phyloP scores from a whole-genome alignment of 1,139 yeast genomes.

The Suhomyces wounanorum region DNA sequence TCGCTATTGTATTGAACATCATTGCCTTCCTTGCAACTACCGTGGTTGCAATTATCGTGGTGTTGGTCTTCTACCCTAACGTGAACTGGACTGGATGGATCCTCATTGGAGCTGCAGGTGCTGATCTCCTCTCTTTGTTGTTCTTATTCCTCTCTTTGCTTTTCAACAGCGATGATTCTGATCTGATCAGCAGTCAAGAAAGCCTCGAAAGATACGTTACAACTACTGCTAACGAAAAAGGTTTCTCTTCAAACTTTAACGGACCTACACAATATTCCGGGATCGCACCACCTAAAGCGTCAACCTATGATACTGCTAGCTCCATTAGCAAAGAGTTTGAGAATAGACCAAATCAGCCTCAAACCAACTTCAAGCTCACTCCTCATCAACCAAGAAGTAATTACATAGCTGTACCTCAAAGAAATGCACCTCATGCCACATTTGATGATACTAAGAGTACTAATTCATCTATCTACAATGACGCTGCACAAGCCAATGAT shows the following conservation, averaged over 20 bases:
- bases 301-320: slow-evolving; percentile 9
- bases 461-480: slow-evolving; percentile 33
- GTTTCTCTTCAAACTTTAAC: slow-evolving; percentile 7
- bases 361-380: slow-evolving; percentile 4
- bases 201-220: slow-evolving; percentile 8
- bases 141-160: slow-evolving; percentile 29
- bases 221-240: slow-evolving; percentile 3
- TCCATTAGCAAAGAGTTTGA: slow-evolving; percentile 10
- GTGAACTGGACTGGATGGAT: slow-evolving; percentile 72
- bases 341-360: background rate
- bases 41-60: slow-evolving; percentile 53
- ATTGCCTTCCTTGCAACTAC: slow-evolving; percentile 55
- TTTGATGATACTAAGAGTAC: slow-evolving; percentile 11
- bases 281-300: slow-evolving; percentile 6
- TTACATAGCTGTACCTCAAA: background rate
- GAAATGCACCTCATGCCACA: background rate
- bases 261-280: slow-evolving; percentile 1
- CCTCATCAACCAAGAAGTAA: slow-evolving; percentile 6
- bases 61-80: slow-evolving; percentile 63
- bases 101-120: slow-evolving; percentile 63
- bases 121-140: slow-evolving; percentile 43
- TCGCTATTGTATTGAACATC: slow-evolving; percentile 34
- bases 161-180: slow-evolving; percentile 15
- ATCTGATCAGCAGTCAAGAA: slow-evolving; percentile 2
- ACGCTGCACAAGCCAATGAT: slow-evolving; percentile 42